Base-by-base conservation (phyloP, 768 basidiomycete genomes). In the Boletus reticuloceps region DNA sequence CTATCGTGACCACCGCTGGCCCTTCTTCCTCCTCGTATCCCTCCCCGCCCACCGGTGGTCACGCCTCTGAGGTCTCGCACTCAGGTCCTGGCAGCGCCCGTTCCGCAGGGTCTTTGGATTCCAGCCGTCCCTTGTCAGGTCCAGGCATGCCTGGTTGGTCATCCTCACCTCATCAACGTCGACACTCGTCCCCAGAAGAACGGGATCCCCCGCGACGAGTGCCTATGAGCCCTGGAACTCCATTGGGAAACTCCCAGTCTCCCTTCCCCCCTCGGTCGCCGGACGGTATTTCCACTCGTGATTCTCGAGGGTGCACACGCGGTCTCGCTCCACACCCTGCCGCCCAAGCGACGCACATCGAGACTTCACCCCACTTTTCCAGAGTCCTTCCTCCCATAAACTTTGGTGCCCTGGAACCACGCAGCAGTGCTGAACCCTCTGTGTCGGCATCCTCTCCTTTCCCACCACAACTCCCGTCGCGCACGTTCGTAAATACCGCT, bases 91-190 rank as follows among this genome's bases (percentile, higher is more conserved):
- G 51, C 20, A 60, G 53, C 36, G 47, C 63, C 8, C 59, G 56
- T 27, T 50, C 61, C 34, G 58, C 61, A 19, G 67, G 61, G n/a
- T 63, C 75, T 12, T 59, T 64, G 17, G 77, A 79, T 47, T 61
- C 70, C 25, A 71, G 71, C 38, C 57, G 75, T 19, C 74, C 76
- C 41, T 59, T 85, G 19, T 75, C 81, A 40, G 83, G 84, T 11
- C 82, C 84, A 44, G 82, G 82, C 6, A 76, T 84, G 67, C 80
- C 82, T 27, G 80, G 58, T 76, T 52, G 66, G 66, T 56, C 54
- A 50, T 40, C 63, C 51, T 39, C 60, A 0, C 37, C 58, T 37
- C 54, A 46, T 40, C 61, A 45, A 9, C 67, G 40, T 22, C 41
- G 48, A 14, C 60, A 62, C 40, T 40, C 58, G 6, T 63, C 69